These are phyloP conservation scores for Yueomyces sinensis DNA, from an alignment of 805 yeast species.

Conservation along the genomic window DNA sequence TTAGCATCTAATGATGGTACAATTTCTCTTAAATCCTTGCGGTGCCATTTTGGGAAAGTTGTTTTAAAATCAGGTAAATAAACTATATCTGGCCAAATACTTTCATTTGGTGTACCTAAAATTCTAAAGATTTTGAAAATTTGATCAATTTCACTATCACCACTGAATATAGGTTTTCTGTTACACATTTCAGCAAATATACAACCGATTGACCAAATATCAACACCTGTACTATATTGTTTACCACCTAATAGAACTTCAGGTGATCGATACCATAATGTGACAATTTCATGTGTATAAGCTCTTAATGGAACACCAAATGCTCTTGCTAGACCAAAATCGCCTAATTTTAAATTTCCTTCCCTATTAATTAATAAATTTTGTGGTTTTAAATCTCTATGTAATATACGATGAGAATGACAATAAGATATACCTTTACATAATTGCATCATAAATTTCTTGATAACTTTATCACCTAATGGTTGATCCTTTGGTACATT, in stretches of 20 bases:
- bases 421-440: slow-evolving; percentile 69
- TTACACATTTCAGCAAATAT: slow-evolving; percentile 97
- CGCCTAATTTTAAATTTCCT: slow-evolving; percentile 89
- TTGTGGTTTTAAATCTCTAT: slow-evolving; percentile 85
- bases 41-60: slow-evolving; percentile 73
- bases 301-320: slow-evolving; percentile 97
- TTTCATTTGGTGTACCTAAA: slow-evolving; percentile 94
- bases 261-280: slow-evolving; percentile 97
- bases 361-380: slow-evolving; percentile 77
- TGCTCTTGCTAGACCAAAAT: slow-evolving; percentile 94
- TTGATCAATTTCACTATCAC: slow-evolving; percentile 93
- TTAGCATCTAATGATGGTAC: slow-evolving; percentile 72
- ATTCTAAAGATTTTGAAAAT: slow-evolving; percentile 79
- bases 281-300: slow-evolving; percentile 93
- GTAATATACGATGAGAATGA: slow-evolving; percentile 52
- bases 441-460: slow-evolving; percentile 88
- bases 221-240: slow-evolving; percentile 92
- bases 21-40: slow-evolving; percentile 72
- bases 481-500: slow-evolving; percentile 76
- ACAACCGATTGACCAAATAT: slow-evolving; percentile 98
- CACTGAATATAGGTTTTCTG: slow-evolving; percentile 95
- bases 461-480: slow-evolving; percentile 70
- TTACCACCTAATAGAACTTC: slow-evolving; percentile 91
- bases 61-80: slow-evolving; percentile 76
- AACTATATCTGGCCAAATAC: slow-evolving; percentile 95